A percentile compares a stretch with the other conserved stretches of the same genome.
Conservation (phyloP, 202 grass and related monocot species). For the Miscanthus sacchariflorus region DNA sequence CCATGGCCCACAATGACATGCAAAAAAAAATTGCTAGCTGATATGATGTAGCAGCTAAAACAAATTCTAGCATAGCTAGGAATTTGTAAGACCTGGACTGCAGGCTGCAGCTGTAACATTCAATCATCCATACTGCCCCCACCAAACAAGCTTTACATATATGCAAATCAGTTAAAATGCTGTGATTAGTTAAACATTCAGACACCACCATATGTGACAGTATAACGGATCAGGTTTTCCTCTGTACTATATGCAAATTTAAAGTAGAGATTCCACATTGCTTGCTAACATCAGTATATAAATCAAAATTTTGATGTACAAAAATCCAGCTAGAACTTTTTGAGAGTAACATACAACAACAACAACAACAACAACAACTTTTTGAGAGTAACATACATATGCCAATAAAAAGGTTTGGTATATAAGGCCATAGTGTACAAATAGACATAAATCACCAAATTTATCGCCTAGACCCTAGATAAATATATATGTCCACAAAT, state of each 20-base stretch:
- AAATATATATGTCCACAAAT: not conserved
- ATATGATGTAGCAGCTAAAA: not conserved
- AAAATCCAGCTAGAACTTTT: not conserved
- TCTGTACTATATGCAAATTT: not conserved
- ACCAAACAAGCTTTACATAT: not conserved
- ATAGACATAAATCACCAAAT: too few species aligned
- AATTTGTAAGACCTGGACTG: not conserved
- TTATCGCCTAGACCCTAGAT: too few species aligned
- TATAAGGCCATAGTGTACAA: not conserved
- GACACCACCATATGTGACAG: not conserved
- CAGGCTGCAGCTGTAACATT: not conserved
- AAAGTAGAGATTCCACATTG: not conserved
- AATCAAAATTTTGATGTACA: not conserved
- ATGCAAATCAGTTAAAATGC: not conserved
- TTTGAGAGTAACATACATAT: not conserved
- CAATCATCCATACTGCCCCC: not conserved
- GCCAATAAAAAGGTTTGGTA: not conserved
- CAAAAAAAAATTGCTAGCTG: not conserved
- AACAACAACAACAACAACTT: too few species aligned
- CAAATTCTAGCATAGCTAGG: slow-evolving; percentile 15
- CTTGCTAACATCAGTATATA: not conserved
- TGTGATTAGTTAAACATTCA: not conserved
- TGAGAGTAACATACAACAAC: too few species aligned
- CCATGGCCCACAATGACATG: not conserved
- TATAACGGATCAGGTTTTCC: not conserved